Conservation (phyloP, 257 asterid species). For the Apocynum venetum region DNA sequence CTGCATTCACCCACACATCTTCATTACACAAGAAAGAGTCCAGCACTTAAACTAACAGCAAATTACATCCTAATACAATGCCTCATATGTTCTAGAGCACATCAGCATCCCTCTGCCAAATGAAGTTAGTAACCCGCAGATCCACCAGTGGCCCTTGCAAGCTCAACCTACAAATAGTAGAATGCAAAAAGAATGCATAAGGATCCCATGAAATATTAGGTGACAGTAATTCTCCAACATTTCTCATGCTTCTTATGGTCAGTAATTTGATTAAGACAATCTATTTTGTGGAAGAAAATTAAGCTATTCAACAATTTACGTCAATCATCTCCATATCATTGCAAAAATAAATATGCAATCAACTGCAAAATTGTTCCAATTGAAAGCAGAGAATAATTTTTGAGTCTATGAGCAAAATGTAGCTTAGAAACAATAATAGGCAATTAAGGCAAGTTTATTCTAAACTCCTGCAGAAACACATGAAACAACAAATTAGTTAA, state of each 20-base stretch:
- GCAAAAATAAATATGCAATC: neutral
- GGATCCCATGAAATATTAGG: neutral
- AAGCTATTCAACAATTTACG: neutral
- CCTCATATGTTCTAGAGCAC: neutral
- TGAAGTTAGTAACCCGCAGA: neutral
- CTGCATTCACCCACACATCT: too few species aligned
- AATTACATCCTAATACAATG: neutral
- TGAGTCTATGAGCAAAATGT: neutral
- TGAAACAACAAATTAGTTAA: neutral
- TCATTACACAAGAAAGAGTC: too few species aligned
- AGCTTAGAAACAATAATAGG: neutral
- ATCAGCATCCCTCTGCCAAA: neutral
- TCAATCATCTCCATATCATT: neutral
- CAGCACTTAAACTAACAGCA: neutral
- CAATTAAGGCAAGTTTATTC: neutral
- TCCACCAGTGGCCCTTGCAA: neutral
- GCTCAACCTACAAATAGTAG: neutral
- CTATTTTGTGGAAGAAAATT: neutral
- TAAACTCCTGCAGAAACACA: neutral
- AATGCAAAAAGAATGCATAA: neutral
- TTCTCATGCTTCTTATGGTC: neutral
- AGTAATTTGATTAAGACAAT: neutral
- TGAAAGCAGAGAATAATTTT: neutral
- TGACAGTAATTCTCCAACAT: neutral
- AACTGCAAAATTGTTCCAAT: neutral